A percentile compares a stretch with the other conserved stretches of the same genome.
These are phyloP conservation scores for Salisapilia sapeloensis DNA, from an alignment of 352 stramenopile species.

Conservation along the genomic window DNA sequence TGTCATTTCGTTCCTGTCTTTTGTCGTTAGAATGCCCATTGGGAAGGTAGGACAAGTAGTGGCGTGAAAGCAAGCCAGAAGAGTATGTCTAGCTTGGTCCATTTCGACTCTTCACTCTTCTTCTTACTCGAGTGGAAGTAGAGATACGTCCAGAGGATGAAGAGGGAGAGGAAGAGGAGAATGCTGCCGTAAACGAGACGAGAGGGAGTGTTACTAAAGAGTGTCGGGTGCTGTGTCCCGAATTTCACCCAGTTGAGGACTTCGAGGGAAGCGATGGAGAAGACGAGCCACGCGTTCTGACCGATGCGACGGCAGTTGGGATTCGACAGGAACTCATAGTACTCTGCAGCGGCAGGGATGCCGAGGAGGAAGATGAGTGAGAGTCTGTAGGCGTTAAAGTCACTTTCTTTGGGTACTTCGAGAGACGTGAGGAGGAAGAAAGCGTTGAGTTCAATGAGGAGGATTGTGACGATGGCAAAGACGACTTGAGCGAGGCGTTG, in stretches of 20 bases:
- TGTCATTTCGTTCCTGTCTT: too few relatives aligned
- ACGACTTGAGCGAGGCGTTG: slow-evolving; percentile 75
- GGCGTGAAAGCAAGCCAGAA: slow-evolving; percentile 77
- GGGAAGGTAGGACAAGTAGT: slow-evolving; percentile 52
- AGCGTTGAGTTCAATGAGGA: slow-evolving; percentile 83
- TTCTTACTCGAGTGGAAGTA: slow-evolving; percentile 24
- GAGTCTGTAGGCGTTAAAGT: slow-evolving; percentile 71
- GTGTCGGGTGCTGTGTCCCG: slow-evolving; percentile 24
- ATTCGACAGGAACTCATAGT: slow-evolving; percentile 77
- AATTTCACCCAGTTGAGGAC: slow-evolving; percentile 76
- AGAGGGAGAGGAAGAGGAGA: slow-evolving; percentile 38
- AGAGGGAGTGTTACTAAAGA: slow-evolving; percentile 42
- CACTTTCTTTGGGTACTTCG: slow-evolving; percentile 73
- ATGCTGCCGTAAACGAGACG: slow-evolving; percentile 36
- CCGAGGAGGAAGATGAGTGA: slow-evolving; percentile 63
- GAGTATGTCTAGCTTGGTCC: slow-evolving; percentile 59
- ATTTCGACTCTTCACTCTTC: slow-evolving; percentile 6
- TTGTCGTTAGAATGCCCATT: slow-evolving; percentile 72
- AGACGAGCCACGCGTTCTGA: slow-evolving; percentile 74
- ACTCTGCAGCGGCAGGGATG: slow-evolving; percentile 68
- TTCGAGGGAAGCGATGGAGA: slow-evolving; percentile 61
- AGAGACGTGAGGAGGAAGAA: slow-evolving; percentile 87
- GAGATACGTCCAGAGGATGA: slow-evolving; percentile 58
- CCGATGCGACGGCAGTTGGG: slow-evolving; percentile 52
- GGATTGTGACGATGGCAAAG: slow-evolving; percentile 71